A percentile compares a stretch with the other conserved stretches of the same genome.
These are phyloP conservation scores for Cryptosporidium meleagridis DNA, from an alignment of 169 alveolate genomes.

Conservation along the genomic window DNA sequence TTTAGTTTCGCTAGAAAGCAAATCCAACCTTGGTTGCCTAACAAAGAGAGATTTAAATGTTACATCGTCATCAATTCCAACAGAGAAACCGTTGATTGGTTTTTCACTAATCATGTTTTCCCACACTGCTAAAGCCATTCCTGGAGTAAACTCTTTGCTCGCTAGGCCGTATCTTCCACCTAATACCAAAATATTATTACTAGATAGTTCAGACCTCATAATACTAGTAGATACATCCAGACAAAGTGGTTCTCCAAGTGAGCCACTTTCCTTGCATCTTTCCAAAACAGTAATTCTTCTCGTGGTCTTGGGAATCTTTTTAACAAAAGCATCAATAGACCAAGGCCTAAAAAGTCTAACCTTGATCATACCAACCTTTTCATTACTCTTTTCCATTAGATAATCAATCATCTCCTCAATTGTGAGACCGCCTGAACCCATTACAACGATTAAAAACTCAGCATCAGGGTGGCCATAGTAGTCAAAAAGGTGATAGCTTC, in stretches of 20 bases:
- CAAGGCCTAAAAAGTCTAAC: constrained; percentile 81
- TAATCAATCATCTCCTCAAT: constrained; percentile 76
- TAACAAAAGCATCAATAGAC: constrained; percentile 77
- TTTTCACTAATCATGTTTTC: constrained; percentile 75
- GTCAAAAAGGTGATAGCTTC: constrained; percentile 77
- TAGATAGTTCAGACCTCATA: neutral
- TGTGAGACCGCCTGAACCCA: constrained; percentile 81
- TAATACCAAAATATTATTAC: constrained; percentile 39
- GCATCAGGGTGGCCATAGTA: constrained; percentile 79
- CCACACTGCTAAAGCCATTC: constrained; percentile 78
- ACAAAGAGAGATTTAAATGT: constrained; percentile 75
- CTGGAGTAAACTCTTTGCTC: constrained; percentile 81
- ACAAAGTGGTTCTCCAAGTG: constrained; percentile 80
- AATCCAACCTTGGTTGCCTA: constrained; percentile 63
- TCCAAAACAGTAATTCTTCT: constrained; percentile 78
- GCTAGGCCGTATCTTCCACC: constrained; percentile 81
- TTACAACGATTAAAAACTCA: constrained; percentile 73
- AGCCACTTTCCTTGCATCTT: constrained; percentile 79
- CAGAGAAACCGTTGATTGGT: constrained; percentile 80
- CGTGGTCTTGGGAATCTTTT: constrained; percentile 76
- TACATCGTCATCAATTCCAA: constrained; percentile 81
- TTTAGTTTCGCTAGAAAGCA: constrained; percentile 75
- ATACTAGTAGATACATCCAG: constrained; percentile 77
- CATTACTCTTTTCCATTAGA: constrained; percentile 42
- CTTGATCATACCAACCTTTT: constrained; percentile 77